Evolutionary conservation across 2,329 filamentous ascomycete genomes (phyloP), one percentile per base, ranked within the genome.

Genomic region (Exophiala sideris): DNA sequence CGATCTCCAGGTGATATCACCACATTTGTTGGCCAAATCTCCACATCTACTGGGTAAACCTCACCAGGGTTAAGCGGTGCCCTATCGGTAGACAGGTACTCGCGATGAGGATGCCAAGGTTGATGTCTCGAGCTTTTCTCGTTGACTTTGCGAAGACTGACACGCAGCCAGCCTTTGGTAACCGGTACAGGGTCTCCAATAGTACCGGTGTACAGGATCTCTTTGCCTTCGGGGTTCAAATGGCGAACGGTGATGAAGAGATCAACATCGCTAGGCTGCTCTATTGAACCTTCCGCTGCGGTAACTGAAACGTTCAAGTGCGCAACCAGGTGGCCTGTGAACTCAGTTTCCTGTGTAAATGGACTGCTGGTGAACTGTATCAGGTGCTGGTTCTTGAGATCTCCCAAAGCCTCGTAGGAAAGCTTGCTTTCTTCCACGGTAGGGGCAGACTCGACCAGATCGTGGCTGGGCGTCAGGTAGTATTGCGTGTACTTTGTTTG

Each of bases 311-410:
- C 79, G 56, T 83, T 82, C 3, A 89, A 72, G 59, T 82, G 84
- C 0, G 84, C 84, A 0, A 81, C 74, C 29, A 87, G 73, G 62
- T 88, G 83, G 0, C 86, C 86, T 0, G 86, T 89, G 52, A 89
- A 80, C 64, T 89, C 86, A 0, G 79, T 86, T 62, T 88, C 83
- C 3, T 71, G 57, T 14, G 77, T 74, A 54, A 88, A 86, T 0
- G 81, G 71, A 0, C 73, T 53, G 0, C 81, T 85, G 1, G 71
- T 73, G 66, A 88, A 89, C 41, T 81, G 78, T 0, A 88, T 61
- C 0, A 77, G 54, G 46, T 84, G 73, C 0, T 77, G 78, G 7
- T 78, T 73, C 0, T 83, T 72, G 0, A 86, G 60, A 0, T 73
- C 79, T 0, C 84, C 84, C 0, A 87, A 72, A 0, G 84, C 83